phyloP scores from a whole-genome alignment of 164 flowering plant species.

The Stephania cephalantha region DNA sequence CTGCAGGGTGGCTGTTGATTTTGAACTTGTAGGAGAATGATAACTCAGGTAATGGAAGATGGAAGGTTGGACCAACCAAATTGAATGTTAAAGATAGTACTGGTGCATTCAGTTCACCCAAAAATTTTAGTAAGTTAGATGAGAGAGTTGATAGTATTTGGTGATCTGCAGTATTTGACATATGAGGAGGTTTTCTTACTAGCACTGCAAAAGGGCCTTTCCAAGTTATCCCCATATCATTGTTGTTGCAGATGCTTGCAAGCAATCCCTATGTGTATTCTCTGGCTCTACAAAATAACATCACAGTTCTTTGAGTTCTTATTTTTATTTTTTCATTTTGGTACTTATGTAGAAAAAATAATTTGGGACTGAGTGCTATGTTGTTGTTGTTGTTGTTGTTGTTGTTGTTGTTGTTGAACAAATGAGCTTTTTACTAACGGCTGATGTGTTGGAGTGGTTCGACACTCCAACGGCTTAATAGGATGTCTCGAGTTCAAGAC shows the following conservation, averaged over 20 bases:
- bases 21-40: slow-evolving; percentile 2
- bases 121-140: background rate
- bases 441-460: too few relatives aligned
- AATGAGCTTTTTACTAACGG: too few relatives aligned
- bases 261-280: too few relatives aligned
- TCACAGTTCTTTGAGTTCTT: background rate
- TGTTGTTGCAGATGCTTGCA: background rate
- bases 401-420: too few relatives aligned
- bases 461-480: too few relatives aligned
- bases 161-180: slow-evolving; percentile 22
- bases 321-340: too few relatives aligned
- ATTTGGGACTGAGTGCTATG: too few relatives aligned
- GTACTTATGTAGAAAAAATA: too few relatives aligned
- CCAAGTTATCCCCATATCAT: background rate
- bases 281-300: background rate
- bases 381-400: too few relatives aligned
- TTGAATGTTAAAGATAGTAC: slow-evolving; percentile 2
- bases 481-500: too few relatives aligned
- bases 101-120: background rate
- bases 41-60: slow-evolving; percentile 5
- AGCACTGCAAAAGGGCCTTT: background rate
- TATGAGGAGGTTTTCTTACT: background rate
- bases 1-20: slow-evolving; percentile 1
- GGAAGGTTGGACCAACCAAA: slow-evolving; percentile 37
- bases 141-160: slow-evolving; percentile 30